A percentile compares a stretch with the other conserved stretches of the same genome.
phyloP scores from a whole-genome alignment of 2,329 filamentous ascomycete genomes.

The Ceratocystis lukuohia region DNA sequence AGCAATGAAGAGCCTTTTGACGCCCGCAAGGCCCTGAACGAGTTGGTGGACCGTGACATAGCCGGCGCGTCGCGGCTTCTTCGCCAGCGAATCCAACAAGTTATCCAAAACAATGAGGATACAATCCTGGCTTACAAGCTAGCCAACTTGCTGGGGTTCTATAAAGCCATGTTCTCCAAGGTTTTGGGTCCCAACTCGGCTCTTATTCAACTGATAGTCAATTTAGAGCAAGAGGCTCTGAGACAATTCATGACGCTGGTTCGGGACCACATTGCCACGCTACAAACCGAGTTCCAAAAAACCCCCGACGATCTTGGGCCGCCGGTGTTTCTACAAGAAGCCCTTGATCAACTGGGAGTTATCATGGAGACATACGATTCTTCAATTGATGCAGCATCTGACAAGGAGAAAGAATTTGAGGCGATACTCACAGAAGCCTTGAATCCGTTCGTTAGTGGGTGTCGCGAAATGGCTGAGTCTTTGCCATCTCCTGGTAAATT shows the following conservation, averaged over 20 bases:
- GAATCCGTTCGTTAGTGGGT: slow-evolving; percentile 72
- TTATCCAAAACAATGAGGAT: slow-evolving; percentile 85
- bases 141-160: slow-evolving; percentile 79
- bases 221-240: slow-evolving; percentile 62
- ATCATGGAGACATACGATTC: slow-evolving; percentile 82
- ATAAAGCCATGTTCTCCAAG: slow-evolving; percentile 70
- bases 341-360: slow-evolving; percentile 60
- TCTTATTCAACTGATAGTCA: slow-evolving; percentile 54
- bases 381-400: slow-evolving; percentile 49
- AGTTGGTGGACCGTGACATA: slow-evolving; percentile 76
- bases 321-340: slow-evolving; percentile 68
- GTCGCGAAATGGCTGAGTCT: slow-evolving; percentile 51
- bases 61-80: slow-evolving; percentile 69
- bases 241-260: slow-evolving; percentile 71
- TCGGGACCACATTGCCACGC: slow-evolving; percentile 61
- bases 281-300: slow-evolving; percentile 58
- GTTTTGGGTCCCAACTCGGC: slow-evolving; percentile 57
- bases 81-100: slow-evolving; percentile 80
- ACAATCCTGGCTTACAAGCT: slow-evolving; percentile 80
- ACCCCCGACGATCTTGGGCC: slow-evolving; percentile 60
- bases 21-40: slow-evolving; percentile 64
- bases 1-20: slow-evolving; percentile 50
- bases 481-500: slow-evolving; percentile 46
- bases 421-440: slow-evolving; percentile 65
- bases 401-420: slow-evolving; percentile 56